Base-by-base conservation (phyloP, 1,139 yeast genomes). In the Spathaspora sp. region DNA sequence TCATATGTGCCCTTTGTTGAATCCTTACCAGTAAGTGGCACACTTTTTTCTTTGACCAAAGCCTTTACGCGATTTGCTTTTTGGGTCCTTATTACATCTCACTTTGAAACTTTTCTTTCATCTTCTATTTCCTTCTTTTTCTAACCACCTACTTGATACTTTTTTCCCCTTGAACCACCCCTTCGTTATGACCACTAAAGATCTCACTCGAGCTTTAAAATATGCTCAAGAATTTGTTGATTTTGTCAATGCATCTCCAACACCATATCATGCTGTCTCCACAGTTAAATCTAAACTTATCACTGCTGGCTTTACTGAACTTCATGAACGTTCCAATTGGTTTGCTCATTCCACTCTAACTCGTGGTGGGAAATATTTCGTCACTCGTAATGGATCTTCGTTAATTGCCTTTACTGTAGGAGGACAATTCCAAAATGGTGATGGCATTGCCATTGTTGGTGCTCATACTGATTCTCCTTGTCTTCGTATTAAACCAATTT, bases 391-490 rank as follows among this genome's bases (percentile, higher is more conserved):
- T 61, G 89, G 84, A 24, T 87, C 97, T 3, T 87, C 97, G 1
- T 72, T 93, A 38, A 81, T 91, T 53, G 97, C 97, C 1, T 93
- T 93, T 65, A 82, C 85, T 2, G 82, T 88, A 27, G 97, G 97
- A 43, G 77, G 76, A 11, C 63, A 82, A 47, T 89, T 88, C 81
- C 59, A 65, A 45, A 84, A 89, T n/a, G 96, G 96, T 13, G 83
- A 86, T 55, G 95, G 96, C 16, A 77, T 91, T 50, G 82, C 97
- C 7, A 84, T 93, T 48, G 84, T 90, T 38, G 99, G 98, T 25
- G 96, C 96, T 4, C 97, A 90, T 61, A 89, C 97, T 0, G 99
- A 93, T 63, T 87, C 96, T 8, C 99, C 99, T n/a, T 84, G 89
- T 44, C 74, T 91, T 54, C 76, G 96, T 58, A 82, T 93, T 56